Base-by-base conservation (phyloP, 1,284 basidiomycete genomes). In the Marasmius sp. region DNA sequence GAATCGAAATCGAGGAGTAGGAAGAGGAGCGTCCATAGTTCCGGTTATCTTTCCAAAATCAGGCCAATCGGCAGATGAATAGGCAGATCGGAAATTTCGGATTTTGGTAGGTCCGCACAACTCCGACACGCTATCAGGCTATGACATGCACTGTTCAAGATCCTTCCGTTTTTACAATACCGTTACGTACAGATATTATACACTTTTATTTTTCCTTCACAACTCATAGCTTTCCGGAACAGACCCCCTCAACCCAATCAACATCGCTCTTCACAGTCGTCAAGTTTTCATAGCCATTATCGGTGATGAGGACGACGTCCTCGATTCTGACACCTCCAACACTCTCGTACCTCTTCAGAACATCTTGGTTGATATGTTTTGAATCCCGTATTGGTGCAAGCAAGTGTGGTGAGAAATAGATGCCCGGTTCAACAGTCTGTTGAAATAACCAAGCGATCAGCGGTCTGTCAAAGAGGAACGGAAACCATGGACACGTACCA, bases 261-360 rank as follows among this genome's bases (percentile, higher is more conserved):
- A 88, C 82, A 65, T 93, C 92, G 70, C 92, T 92, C 58, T 81
- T 84, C 4, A 93, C 91, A 2, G 85, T 89, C 0, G 94, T 95
- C 65, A 95, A 70, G 73, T 93, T 94, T 78, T 92, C 88, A 65
- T 82, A 85, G 3, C 87, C 88, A 45, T 73, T 77, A 59, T 81
- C 74, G 0, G 85, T 91, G 64, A 95, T 89, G 1, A 91, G 74
- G 4, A 96, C 84, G 16, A 91, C 93, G 72, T 97, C 95, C 73
- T 97, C 94, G 65, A 97, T 95, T 53, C 94, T 78, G 1, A 97
- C 91, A 0, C 94, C 95, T 16, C 94, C 95, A 22, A 96, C 89
- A 49, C 77, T 75, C 69, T 92, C 87, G 69, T 94, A 96, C 65
- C 77, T 77, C 71, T 84, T 83, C 61, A 97, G 79, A 11, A 91